Evolutionary conservation across 352 stramenopile genomes (phyloP).

Genomic region (Blastocystis sp.): DNA sequence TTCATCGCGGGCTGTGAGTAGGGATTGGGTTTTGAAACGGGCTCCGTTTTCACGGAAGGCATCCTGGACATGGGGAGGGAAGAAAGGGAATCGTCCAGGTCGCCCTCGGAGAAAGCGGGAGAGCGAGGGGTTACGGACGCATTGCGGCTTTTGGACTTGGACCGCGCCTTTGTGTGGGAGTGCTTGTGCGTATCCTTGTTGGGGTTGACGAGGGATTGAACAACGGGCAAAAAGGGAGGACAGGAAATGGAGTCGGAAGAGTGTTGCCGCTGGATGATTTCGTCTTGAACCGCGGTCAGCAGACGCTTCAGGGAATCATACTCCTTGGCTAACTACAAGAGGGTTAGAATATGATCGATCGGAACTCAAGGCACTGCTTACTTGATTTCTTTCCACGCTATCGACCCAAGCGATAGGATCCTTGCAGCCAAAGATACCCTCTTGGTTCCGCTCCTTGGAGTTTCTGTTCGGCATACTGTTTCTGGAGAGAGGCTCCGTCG

Average conservation of each 20-base stretch:
- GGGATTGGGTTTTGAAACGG: not conserved
- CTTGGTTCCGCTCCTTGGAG: not conserved
- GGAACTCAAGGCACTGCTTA: not conserved
- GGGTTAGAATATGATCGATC: not conserved
- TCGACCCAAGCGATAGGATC: not conserved
- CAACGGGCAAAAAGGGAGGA: conserved; percentile 25
- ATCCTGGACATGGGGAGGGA: not conserved
- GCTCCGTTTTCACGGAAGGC: not conserved
- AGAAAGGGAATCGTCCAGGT: not conserved
- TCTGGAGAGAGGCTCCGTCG: not conserved
- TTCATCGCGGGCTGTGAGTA: not conserved
- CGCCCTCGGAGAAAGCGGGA: not conserved
- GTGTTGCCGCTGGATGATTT: not conserved
- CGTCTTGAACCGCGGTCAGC: not conserved
- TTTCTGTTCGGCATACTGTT: not conserved
- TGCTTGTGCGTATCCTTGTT: not conserved
- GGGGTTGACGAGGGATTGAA: not conserved
- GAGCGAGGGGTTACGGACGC: not conserved
- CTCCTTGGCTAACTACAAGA: not conserved
- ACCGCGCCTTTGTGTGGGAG: not conserved
- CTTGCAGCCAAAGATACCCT: not conserved
- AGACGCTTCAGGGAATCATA: not conserved
- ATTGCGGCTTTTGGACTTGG: not conserved
- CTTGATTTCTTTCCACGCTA: not conserved
- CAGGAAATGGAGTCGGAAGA: conserved; percentile 23